Percentiles rank a stretch among this genome's conserved stretches.
phyloP scores from a whole-genome alignment of 352 stramenopile genomes.

The Phytophthora rubi region DNA sequence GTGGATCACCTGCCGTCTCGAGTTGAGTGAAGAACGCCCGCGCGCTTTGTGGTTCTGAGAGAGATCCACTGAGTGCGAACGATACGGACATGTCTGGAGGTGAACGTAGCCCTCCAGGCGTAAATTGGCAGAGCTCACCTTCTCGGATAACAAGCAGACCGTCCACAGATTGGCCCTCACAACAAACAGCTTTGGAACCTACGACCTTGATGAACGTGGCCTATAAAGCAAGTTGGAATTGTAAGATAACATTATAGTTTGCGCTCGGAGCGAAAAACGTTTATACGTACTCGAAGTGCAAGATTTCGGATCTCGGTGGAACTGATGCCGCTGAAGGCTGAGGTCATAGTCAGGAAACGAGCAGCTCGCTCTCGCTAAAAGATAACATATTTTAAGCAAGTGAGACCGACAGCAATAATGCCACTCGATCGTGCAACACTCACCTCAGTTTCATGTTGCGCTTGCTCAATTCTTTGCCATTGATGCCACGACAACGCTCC shows the following conservation, averaged over 20 bases:
- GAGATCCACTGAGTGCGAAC: constrained; percentile 57
- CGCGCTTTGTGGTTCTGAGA: constrained; percentile 38
- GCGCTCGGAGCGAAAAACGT: neutral
- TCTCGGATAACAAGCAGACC: constrained; percentile 59
- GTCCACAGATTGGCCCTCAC: constrained; percentile 60
- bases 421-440: neutral
- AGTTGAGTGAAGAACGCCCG: constrained; percentile 66
- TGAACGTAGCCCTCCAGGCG: constrained; percentile 41
- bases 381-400: too few relatives aligned
- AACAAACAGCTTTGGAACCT: constrained; percentile 60
- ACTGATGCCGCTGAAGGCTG: constrained; percentile 46
- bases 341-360: constrained; percentile 50
- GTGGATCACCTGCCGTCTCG: constrained; percentile 51
- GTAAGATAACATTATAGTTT: neutral
- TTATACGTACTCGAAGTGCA: constrained; percentile 36
- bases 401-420: too few relatives aligned
- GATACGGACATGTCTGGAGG: constrained; percentile 55
- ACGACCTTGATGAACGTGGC: constrained; percentile 51
- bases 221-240: constrained; percentile 1
- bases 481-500: constrained; percentile 44
- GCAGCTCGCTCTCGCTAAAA: constrained; percentile 34
- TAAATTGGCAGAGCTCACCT: constrained; percentile 57
- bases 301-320: constrained; percentile 39
- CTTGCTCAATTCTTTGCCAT: constrained; percentile 34
- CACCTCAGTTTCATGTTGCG: constrained; percentile 43